These are phyloP conservation scores for Coelastrella sp. DNA, from an alignment of 139 green algal species.

Conservation along the genomic window DNA sequence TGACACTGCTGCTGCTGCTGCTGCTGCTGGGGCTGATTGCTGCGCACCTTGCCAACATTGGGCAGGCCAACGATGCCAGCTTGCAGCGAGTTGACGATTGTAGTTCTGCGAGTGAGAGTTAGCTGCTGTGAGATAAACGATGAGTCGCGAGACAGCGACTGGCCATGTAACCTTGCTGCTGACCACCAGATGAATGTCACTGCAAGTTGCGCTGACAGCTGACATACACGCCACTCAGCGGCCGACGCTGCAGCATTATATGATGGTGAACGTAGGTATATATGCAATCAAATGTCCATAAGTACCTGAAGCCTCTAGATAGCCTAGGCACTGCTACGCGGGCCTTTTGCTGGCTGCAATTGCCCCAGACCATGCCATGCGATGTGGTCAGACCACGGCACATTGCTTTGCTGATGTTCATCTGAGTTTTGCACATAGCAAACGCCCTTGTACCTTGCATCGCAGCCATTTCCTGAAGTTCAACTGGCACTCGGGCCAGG, in stretches of 20 bases:
- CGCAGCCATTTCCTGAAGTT: slow-evolving; percentile 2
- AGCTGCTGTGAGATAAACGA: no score
- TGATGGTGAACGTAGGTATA: not conserved
- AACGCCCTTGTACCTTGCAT: slow-evolving; percentile 14
- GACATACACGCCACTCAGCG: no score
- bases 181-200: no score
- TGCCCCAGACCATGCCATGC: slow-evolving; percentile 28
- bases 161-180: no score
- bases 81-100: slow-evolving; percentile 36
- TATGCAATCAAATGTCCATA: not conserved
- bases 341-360: slow-evolving; percentile 1
- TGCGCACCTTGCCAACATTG: slow-evolving; percentile 96
- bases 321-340: slow-evolving; percentile 23
- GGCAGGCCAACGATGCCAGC: slow-evolving; percentile 97
- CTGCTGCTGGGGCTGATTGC: not conserved
- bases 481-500: not conserved
- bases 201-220: no score
- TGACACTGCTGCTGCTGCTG: slow-evolving; percentile 6
- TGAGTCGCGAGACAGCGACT: no score
- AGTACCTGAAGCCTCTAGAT: slow-evolving; percentile 20
- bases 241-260: no score
- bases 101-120: slow-evolving; percentile 23
- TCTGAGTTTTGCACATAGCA: slow-evolving; percentile 7
- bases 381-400: not conserved
- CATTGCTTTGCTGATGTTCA: slow-evolving; percentile 10